Evolutionary conservation across 2,329 filamentous ascomycete species (phyloP), one percentile per base, ranked within the genome.

Genomic region (Westerdykella aurantiaca): DNA sequence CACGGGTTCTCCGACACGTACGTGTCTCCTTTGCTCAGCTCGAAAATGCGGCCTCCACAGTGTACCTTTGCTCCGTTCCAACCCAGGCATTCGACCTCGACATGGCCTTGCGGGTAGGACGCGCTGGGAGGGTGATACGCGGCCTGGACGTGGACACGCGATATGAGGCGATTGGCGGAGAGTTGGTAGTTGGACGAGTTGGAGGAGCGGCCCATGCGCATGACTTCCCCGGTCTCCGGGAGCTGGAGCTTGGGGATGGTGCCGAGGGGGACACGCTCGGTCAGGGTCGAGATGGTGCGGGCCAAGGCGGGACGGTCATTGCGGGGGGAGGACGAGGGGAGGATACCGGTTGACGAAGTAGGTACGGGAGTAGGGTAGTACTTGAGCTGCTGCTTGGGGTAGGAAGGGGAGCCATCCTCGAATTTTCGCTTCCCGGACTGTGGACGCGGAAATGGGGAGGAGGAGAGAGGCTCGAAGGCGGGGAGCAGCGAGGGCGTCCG

Each of bases 61-160:
- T 95, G 89, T 55, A 98, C 72, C 72, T 88, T 95, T 53, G 93
- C 76, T 13, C 93, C 93, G 67, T 98, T 98, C 91, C 91, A 97
- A 17, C 93, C 93, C 60, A 86, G 80, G 74, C 93, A 98, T 59
- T 88, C 78, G 57, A 98, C 85, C 68, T 95, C 87, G 38, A 98
- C 80, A 67, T 82, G 84, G 65, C 86, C 87, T 49, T 81, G 77
- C 55, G 87, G 82, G 57, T 87, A 77, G 5, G 79, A 78, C 43
- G 79, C 76, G 16, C 77, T 71, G 11, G 87, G 81, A 17, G 85
- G 77, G 50, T 91, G 80, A 67, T 90, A 98, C 42, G 83, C 80
- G 50, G 89, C 90, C 69, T 88, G 85, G 68, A 96, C 86, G 65
- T 98, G 93, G 18, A 97, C 81, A 61, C 93, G 85, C 60, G 93